These are phyloP conservation scores for Canavalia gladiata DNA, from an alignment of 306 rosid species.

Conservation along the genomic window DNA sequence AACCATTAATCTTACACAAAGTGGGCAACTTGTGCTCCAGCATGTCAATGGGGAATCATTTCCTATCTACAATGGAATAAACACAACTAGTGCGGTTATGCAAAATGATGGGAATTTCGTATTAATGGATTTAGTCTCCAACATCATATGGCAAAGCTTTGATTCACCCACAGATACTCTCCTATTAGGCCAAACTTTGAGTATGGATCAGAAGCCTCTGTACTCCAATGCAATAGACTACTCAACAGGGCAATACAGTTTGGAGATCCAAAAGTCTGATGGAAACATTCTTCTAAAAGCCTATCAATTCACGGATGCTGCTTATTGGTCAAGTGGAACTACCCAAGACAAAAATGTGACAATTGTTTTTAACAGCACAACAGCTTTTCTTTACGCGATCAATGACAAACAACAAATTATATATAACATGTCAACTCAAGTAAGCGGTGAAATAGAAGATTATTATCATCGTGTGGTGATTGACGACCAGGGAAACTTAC, in stretches of 20 bases:
- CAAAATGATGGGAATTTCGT: conserved; percentile 46
- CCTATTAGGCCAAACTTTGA: conserved; percentile 49
- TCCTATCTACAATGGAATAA: conserved; percentile 22
- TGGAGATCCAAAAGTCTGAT: conserved; percentile 46
- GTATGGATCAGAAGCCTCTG: conserved; percentile 23
- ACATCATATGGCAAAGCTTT: conserved; percentile 48
- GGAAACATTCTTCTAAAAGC: conserved; percentile 49
- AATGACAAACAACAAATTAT: conserved; percentile 31
- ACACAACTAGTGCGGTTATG: conserved; percentile 38
- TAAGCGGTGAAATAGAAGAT: background rate
- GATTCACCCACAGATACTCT: conserved; percentile 53
- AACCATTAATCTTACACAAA: conserved; percentile 31
- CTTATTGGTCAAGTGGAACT: conserved; percentile 39
- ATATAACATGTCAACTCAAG: conserved; percentile 2
- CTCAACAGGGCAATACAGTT: conserved; percentile 47
- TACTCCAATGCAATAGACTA: conserved; percentile 53
- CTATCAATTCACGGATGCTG: conserved; percentile 21
- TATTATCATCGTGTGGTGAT: conserved; percentile 49
- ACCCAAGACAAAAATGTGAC: background rate
- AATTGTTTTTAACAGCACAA: conserved; percentile 44
- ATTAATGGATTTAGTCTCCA: conserved; percentile 3
- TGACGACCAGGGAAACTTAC: conserved; percentile 51
- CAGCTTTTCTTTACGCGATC: conserved; percentile 43
- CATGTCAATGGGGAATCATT: conserved; percentile 23
- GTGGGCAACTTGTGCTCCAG: conserved; percentile 31